These are phyloP conservation scores for Spergularia bocconei DNA, from an alignment of 148 eudicot species.

Conservation along the genomic window DNA sequence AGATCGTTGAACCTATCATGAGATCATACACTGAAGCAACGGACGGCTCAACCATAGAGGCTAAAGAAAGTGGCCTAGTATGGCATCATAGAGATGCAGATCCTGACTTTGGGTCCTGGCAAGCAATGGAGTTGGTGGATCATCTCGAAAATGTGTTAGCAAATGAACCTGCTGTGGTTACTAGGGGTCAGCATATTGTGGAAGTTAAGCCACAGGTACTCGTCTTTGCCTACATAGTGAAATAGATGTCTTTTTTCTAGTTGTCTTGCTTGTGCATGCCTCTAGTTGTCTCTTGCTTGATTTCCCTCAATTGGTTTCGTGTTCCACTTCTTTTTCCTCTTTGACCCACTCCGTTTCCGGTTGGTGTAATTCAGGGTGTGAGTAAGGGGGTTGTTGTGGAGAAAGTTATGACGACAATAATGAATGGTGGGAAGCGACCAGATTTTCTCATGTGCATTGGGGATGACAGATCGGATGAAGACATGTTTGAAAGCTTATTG, in stretches of 20 bases:
- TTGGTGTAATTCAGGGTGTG: slow-evolving; percentile 50
- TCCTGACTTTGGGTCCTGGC: slow-evolving; percentile 82
- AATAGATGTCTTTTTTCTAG: not conserved
- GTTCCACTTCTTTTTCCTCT: not conserved
- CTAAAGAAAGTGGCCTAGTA: slow-evolving; percentile 74
- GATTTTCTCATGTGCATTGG: slow-evolving; percentile 84
- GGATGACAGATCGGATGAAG: slow-evolving; percentile 86
- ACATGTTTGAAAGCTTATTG: slow-evolving; percentile 73
- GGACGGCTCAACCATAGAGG: slow-evolving; percentile 74
- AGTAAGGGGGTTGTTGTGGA: slow-evolving; percentile 72
- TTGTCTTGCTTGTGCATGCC: not conserved
- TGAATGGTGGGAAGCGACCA: slow-evolving; percentile 39
- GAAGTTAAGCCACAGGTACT: slow-evolving; percentile 85
- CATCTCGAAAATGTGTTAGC: slow-evolving; percentile 82
- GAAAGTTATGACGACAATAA: slow-evolving; percentile 50
- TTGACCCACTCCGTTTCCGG: not conserved
- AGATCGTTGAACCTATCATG: slow-evolving; percentile 79
- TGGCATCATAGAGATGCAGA: slow-evolving; percentile 93
- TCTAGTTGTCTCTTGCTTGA: not conserved
- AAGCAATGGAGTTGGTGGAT: slow-evolving; percentile 73
- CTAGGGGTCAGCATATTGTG: slow-evolving; percentile 69
- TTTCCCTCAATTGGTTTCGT: not conserved
- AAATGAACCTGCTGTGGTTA: slow-evolving; percentile 74
- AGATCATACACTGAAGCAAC: slow-evolving; percentile 69
- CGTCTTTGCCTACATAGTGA: not conserved